Evolutionary conservation across 495 filamentous ascomycete genomes (phyloP).

Genomic region (Aspergillus haitiensis): DNA sequence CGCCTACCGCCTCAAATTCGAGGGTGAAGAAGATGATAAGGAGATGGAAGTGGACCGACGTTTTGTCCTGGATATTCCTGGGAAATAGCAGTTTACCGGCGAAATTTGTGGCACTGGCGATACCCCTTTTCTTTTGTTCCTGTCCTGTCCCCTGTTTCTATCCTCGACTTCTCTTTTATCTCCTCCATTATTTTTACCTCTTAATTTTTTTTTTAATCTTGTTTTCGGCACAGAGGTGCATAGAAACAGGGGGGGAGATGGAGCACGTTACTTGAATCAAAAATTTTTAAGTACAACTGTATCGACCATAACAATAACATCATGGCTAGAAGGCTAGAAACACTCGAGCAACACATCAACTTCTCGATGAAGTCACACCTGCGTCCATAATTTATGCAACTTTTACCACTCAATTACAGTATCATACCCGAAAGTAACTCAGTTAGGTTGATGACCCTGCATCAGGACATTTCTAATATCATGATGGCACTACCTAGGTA

Average conservation of each 20-base stretch:
- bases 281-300: no score
- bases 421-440: no score
- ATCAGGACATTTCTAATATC: no score
- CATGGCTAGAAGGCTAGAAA: no score
- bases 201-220: not conserved
- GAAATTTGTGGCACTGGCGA: constrained; percentile 2
- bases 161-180: not conserved
- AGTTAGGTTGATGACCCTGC: no score
- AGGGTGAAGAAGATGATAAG: constrained; percentile 81
- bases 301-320: no score
- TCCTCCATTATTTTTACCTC: not conserved
- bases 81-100: constrained; percentile 32
- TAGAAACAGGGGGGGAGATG: not conserved
- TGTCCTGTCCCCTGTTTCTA: not conserved
- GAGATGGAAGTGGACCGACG: constrained; percentile 77
- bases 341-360: no score
- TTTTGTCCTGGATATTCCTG: constrained; percentile 75
- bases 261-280: not conserved
- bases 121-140: constrained; percentile 6
- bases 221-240: not conserved
- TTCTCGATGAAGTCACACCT: no score
- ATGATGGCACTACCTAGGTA: no score
- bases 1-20: constrained; percentile 70
- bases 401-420: no score
- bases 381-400: no score